Conservation (phyloP, 257 asterid species). For the Nicotiana tabacum region DNA sequence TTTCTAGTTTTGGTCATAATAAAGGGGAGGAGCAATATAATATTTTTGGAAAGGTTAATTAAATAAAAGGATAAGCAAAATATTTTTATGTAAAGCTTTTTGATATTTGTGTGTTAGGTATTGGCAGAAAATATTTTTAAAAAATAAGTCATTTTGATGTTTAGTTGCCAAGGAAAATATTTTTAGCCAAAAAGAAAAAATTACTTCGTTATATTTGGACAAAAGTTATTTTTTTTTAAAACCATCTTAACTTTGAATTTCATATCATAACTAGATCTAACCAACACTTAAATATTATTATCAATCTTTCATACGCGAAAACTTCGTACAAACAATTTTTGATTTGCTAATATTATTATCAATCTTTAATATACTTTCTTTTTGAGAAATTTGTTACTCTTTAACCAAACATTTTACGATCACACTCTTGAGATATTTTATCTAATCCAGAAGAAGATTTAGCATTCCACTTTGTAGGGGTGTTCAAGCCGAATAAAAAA, state of each 20-base stretch:
- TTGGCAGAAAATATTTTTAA: not conserved
- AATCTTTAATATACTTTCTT: too few relatives aligned
- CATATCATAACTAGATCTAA: not conserved
- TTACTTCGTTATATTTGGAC: not conserved
- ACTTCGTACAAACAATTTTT: not conserved
- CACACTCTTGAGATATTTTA: not conserved
- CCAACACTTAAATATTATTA: not conserved
- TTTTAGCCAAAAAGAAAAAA: not conserved
- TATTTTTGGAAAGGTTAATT: not conserved
- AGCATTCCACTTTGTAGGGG: not conserved
- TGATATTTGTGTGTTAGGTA: not conserved
- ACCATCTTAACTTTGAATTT: not conserved
- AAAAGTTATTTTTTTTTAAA: not conserved
- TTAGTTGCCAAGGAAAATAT: not conserved
- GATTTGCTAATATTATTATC: not conserved
- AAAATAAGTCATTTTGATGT: not conserved
- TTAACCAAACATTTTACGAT: not conserved
- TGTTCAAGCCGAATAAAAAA: too few relatives aligned
- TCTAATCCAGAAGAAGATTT: too few relatives aligned
- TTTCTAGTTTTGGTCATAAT: not conserved
- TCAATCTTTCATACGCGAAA: not conserved
- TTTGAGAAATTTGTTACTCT: not conserved
- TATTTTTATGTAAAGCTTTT: not conserved
- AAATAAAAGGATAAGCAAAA: not conserved
- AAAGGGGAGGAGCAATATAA: not conserved